Evolutionary conservation across 2,329 filamentous ascomycete species (phyloP).

Genomic region (Penicillium sp.): DNA sequence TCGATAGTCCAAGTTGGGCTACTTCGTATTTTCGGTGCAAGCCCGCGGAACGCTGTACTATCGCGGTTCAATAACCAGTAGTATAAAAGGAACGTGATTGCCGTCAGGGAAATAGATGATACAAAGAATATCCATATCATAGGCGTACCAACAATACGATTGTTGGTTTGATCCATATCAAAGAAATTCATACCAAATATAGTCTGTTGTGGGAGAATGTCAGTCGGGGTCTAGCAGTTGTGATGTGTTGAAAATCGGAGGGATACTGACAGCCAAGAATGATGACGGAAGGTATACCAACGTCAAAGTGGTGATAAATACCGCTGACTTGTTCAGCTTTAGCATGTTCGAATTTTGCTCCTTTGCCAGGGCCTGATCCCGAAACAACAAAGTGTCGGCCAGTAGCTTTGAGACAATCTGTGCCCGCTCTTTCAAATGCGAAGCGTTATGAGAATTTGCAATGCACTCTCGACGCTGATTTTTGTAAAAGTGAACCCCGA

Average conservation of each 20-base stretch:
- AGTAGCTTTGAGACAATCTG: neutral
- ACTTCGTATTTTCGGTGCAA: neutral
- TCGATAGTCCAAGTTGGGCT: neutral
- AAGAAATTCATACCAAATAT: neutral
- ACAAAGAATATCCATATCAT: neutral
- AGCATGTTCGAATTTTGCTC: neutral
- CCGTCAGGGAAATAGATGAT: neutral
- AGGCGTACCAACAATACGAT: neutral
- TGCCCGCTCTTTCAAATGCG: neutral
- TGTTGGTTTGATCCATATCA: neutral
- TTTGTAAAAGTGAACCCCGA: neutral
- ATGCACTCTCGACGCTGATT: neutral
- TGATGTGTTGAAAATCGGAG: neutral
- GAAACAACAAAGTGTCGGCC: neutral
- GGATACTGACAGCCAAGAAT: neutral
- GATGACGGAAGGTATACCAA: neutral
- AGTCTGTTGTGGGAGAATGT: neutral
- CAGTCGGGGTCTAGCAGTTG: neutral
- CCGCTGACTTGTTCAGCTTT: neutral
- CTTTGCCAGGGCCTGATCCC: neutral
- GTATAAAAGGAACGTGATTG: neutral
- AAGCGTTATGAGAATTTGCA: neutral
- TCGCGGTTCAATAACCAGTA: neutral
- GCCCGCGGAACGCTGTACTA: neutral
- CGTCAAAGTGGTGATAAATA: neutral